These are phyloP conservation scores for Aspergillus sp. DNA, from an alignment of 2,329 filamentous ascomycete species.

Conservation along the genomic window DNA sequence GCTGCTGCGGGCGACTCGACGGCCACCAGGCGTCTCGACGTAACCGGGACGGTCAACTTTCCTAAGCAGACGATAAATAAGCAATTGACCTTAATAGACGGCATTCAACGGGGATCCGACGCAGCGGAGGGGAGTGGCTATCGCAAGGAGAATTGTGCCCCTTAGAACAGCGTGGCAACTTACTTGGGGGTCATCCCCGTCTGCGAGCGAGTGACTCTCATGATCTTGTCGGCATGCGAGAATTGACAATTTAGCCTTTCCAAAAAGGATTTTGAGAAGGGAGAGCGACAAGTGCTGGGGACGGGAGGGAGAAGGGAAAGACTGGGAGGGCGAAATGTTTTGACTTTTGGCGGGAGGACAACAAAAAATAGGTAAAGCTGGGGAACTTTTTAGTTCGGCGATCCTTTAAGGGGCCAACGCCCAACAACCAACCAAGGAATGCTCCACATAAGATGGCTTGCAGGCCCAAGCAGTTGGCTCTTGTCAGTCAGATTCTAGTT, in stretches of 20 bases:
- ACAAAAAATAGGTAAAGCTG: conserved; percentile 5
- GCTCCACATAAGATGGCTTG: background rate
- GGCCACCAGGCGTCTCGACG: conserved; percentile 50
- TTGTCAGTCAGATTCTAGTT: background rate
- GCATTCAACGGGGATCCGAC: background rate
- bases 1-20: conserved; percentile 46
- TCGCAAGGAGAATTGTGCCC: conserved; percentile 1
- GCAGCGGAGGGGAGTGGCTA: background rate
- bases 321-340: conserved; percentile 9
- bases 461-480: background rate
- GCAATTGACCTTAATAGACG: background rate
- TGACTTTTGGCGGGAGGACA: conserved; percentile 6
- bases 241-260: background rate
- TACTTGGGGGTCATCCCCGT: conserved; percentile 54
- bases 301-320: background rate
- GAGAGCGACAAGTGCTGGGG: background rate
- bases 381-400: conserved; percentile 9
- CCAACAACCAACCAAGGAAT: background rate
- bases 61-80: conserved; percentile 31
- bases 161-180: conserved; percentile 21
- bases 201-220: conserved; percentile 53
- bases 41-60: conserved; percentile 53
- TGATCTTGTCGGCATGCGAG: conserved; percentile 27
- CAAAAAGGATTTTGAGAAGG: background rate
- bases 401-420: conserved; percentile 8